A percentile compares a stretch with the other conserved stretches of the same genome.
Conservation (phyloP, 1,139 yeast species). For the Scheffersomyces quercinus region DNA sequence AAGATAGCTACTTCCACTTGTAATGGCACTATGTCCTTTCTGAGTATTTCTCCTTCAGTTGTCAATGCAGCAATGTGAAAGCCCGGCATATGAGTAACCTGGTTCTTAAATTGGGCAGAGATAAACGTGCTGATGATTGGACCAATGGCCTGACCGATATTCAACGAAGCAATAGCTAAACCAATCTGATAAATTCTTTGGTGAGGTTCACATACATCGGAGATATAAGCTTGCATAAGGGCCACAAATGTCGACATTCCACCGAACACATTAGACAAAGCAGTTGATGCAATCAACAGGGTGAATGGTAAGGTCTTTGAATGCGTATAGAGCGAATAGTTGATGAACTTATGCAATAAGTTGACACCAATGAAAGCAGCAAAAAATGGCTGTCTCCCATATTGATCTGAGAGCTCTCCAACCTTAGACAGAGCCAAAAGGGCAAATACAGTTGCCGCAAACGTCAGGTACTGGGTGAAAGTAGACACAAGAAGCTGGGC, state of each 20-base stretch:
- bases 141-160: slow-evolving; percentile 9
- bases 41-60: neutral
- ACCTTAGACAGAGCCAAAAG: slow-evolving; percentile 9
- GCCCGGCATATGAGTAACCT: neutral
- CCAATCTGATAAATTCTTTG: slow-evolving; percentile 9
- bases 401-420: slow-evolving; percentile 9
- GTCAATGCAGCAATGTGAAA: neutral
- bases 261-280: slow-evolving; percentile 8
- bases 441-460: slow-evolving; percentile 1
- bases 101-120: neutral
- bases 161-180: slow-evolving; percentile 7
- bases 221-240: slow-evolving; percentile 8
- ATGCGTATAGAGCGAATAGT: slow-evolving; percentile 4
- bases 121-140: slow-evolving; percentile 8
- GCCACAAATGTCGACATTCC: slow-evolving; percentile 7
- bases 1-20: neutral
- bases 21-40: neutral
- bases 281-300: slow-evolving; percentile 2
- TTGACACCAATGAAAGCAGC: slow-evolving; percentile 2
- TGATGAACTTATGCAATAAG: slow-evolving; percentile 1
- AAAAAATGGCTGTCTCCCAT: slow-evolving; percentile 10
- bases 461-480: neutral
- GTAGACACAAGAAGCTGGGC: slow-evolving; percentile 3
- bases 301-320: slow-evolving; percentile 6
- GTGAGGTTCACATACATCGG: slow-evolving; percentile 9